Base-by-base conservation (phyloP, 108 stramenopile species). In the Fistulifera solaris region DNA sequence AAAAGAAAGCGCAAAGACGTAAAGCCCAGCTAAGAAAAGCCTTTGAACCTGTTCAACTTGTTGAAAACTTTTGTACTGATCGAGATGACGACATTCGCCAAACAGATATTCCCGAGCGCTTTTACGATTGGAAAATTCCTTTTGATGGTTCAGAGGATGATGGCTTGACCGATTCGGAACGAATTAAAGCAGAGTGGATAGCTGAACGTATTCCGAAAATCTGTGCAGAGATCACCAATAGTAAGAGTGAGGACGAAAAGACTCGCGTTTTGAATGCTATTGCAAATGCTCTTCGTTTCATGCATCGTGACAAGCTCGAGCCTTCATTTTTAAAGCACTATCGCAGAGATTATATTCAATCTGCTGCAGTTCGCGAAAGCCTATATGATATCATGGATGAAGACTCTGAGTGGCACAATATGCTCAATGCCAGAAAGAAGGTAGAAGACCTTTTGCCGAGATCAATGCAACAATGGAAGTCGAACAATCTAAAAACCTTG, bases 1-100 rank as follows among this genome's bases (percentile, higher is more conserved):
- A 78, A 28, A 59, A 70, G 52, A 75, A 75, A 27, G 66, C 65
- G 25, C 80, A 81, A 31, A 73, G 70, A 60, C 81, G 81, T 18
- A 85, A 85, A 60, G 86, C 85, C 18, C 65, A 78, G 45, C 68
- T 93, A 0, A 72, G 90, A 12, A 62, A 65, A 43, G 84, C 81
- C 15, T 93, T 89, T 78, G 91, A 93, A 59, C 91, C 91, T n/a
- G 81, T 84, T 0, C 80, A 83, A 52, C 70, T 93, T 11, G 68
- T 93, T 40, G 91, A 93, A 65, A 89, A 93, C 56, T 93, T 93
- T 67, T 86, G 87, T 52, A 93, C 91, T n/a, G 87, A 89, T 42
- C 59, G 78, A 13, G 91, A 93, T 70, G 91, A 93, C 53, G 72
- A 81, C 48, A 88, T 89, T 56, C 70, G 91, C 21, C 58, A 61